A percentile compares a stretch with the other conserved stretches of the same genome.
These are phyloP conservation scores for Neurospora sp. DNA, from an alignment of 495 filamentous ascomycete species.

Conservation along the genomic window DNA sequence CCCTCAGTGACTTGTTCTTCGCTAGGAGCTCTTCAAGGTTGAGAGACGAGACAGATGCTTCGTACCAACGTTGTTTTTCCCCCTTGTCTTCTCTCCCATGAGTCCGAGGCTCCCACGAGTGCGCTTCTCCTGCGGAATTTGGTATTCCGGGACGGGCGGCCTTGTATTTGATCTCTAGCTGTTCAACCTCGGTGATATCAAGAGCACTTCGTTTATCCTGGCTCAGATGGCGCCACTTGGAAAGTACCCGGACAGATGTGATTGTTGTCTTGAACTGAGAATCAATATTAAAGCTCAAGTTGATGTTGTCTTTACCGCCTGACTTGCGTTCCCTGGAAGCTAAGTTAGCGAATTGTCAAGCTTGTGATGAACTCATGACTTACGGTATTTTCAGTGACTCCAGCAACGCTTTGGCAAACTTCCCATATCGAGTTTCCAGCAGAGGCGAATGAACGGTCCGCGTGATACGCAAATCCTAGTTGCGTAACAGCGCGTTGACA, in stretches of 20 bases:
- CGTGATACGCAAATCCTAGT: constrained; percentile 34
- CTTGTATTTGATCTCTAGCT: constrained; percentile 14
- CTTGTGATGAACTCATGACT: constrained; percentile 5
- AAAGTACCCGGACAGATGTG: constrained; percentile 23
- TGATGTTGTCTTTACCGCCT: constrained; percentile 2
- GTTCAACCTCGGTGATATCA: constrained; percentile 34
- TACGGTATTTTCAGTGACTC: constrained; percentile 28
- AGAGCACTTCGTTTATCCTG: constrained; percentile 14
- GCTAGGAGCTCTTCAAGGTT: constrained; percentile 18
- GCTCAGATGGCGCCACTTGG: constrained; percentile 13
- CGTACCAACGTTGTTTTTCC: constrained; percentile 29
- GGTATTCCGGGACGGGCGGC: not conserved
- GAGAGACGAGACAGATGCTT: constrained; percentile 26
- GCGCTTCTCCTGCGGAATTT: not conserved
- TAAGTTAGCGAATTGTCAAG: not conserved
- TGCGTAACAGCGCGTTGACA: constrained; percentile 30
- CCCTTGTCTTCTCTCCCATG: constrained; percentile 4
- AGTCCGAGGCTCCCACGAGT: not conserved
- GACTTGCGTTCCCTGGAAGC: not conserved
- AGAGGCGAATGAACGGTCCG: constrained; percentile 1
- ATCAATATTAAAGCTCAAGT: constrained; percentile 15
- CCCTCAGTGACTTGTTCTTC: constrained; percentile 25
- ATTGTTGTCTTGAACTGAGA: constrained; percentile 12
- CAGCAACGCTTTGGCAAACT: constrained; percentile 23
- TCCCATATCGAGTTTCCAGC: constrained; percentile 14